Evolutionary conservation across 192 early-diverging fungal genomes (phyloP), one percentile per base, ranked within the genome.

Genomic region (Coemansia guatemalensis): DNA sequence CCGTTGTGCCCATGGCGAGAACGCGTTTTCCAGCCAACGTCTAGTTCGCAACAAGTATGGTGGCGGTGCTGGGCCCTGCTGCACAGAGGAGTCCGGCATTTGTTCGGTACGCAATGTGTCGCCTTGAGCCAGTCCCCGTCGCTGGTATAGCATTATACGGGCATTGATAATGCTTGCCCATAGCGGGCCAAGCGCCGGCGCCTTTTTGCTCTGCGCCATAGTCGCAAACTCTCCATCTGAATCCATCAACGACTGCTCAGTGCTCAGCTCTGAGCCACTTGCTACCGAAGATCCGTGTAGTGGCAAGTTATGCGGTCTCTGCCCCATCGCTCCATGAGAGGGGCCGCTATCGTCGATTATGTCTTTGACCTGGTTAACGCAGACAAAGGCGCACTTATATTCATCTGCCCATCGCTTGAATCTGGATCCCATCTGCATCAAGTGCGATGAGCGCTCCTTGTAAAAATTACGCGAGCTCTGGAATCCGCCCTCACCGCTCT

Each of bases 311-410:
- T 39, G 11, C 9, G 35, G 35, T 8, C 35, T 39, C 35, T 39
- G 35, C 35, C 9, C 35, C 20, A 3, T 23, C 18, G n/a, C 33
- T 8, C 20, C 23, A 12, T 20, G 30, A 5, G 12, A 0, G 18
- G 5, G 30, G 23, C 17, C 12, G 20, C 23, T n/a, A 33, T 12
- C 17, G 26, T 50, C 54, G 9, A 86, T 56, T 11, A 74, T 53
- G 65, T 87, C 89, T 1, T 75, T 82, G 18, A 94, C 93, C 71
- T 97, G 93, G 73, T 97, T 97, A 11, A 90, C 65, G 60, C 87
- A 93, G 0, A 96, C 76, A 14, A 96, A 73, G 9, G 87, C 87
- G 18, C 88, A 70, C 11, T 83, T 74, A 69, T 88, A 86, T 25
- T 87, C 60, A 20, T 82, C 73, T 4, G 88, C 88, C 56, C 89